Evolutionary conservation across 257 asterid species (phyloP).

Genomic region (Anisodus tanguticus): DNA sequence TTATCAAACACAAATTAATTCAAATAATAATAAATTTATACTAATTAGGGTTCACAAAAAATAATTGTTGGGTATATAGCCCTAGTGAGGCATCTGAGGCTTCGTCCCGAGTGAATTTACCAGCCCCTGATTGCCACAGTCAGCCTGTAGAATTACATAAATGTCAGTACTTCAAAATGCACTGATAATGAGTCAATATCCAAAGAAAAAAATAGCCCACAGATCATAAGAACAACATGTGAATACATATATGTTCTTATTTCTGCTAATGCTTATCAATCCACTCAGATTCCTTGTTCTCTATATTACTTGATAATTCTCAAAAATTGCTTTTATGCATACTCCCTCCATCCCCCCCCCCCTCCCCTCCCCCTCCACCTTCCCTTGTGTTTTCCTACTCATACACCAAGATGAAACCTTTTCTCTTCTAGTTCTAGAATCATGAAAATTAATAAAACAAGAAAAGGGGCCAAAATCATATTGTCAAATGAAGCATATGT

Average conservation of each 20-base stretch:
- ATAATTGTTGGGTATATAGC: too few relatives aligned
- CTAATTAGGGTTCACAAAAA: too few relatives aligned
- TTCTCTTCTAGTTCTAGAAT: neutral
- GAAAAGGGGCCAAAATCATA: neutral
- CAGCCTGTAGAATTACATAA: slow-evolving; percentile 43
- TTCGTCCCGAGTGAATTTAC: slow-evolving; percentile 30
- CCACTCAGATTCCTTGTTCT: neutral
- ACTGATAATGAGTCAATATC: neutral
- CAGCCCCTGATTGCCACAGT: slow-evolving; percentile 57
- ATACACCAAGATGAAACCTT: neutral
- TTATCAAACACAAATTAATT: too few relatives aligned
- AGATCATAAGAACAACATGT: slow-evolving; percentile 10
- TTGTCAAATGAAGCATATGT: neutral
- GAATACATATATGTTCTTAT: neutral
- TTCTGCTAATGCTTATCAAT: slow-evolving; percentile 17
- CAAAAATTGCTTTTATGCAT: neutral
- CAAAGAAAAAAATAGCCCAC: neutral
- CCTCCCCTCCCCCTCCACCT: neutral
- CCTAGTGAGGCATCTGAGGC: too few relatives aligned
- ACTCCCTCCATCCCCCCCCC: neutral
- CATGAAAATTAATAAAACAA: neutral
- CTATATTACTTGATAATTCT: neutral
- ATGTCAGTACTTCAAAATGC: slow-evolving; percentile 30
- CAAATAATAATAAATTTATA: too few relatives aligned
- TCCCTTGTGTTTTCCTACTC: slow-evolving; percentile 9